Evolutionary conservation across 805 yeast species (phyloP), one percentile per base, ranked within the genome.

Genomic region (Candida bentonensis): DNA sequence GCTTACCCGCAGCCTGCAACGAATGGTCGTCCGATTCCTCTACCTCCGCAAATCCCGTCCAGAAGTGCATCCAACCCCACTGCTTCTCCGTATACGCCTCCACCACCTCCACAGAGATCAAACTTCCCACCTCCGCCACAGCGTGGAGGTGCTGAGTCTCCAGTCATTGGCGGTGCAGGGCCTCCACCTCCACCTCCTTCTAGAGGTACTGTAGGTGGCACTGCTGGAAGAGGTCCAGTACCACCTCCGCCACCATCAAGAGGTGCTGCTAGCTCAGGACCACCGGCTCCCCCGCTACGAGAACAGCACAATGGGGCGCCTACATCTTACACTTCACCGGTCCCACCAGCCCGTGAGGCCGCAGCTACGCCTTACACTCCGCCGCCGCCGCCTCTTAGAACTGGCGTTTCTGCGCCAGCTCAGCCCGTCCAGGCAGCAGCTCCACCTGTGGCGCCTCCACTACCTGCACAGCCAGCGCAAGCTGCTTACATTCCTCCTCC

Each of bases 171-270:
- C 60, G 7, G 59, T 55, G 42, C 55, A 62, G 41, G 60, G 66
- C 47, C 65, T 68, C 52, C 52, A 7, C 62, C 59, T 2, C 48
- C 53, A 39, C 51, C 55, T 21, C 60, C 61, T 2, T 60, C 61
- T 1, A 51, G 62, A 11, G 45, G 44, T 22, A 51, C 61, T 15
- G 51, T 45, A 17, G 40, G 41, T 21, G 40, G 49, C n/a, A 48
- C 49, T 1, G 45, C 51, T 3, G 48, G 52, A 2, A 26, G 43
- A 15, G 50, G 49, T n/a, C 55, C 52, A 0, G 52, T 51, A 1
- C 51, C 51, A 3, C 49, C 53, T 41, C 49, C 49, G 15, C 47
- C 51, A 3, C 52, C 51, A 5, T 26, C 47, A 17, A 20, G 47
- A 36, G 44, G 41, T 3, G 45, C 46, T 11, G 49, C 53, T 5